These are phyloP conservation scores for Pyrus hybrid DNA, from an alignment of 331 rosid genomes.

Conservation along the genomic window DNA sequence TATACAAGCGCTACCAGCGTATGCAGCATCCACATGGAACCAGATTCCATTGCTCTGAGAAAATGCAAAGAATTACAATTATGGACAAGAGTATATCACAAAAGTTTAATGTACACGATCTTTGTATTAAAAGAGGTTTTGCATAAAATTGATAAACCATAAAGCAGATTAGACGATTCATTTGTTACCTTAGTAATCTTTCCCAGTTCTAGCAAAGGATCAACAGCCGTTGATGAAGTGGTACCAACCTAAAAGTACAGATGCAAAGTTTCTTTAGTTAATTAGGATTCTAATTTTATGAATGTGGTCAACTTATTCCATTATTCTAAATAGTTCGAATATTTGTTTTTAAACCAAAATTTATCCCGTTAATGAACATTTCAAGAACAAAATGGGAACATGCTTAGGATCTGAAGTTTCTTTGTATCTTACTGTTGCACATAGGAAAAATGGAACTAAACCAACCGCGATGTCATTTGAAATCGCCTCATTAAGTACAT, in stretches of 20 bases:
- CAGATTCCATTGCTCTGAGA: conserved; percentile 61
- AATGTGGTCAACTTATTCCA: not conserved
- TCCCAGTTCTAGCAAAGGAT: conserved; percentile 65
- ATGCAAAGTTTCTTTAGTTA: conserved; percentile 9
- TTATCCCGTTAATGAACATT: not conserved
- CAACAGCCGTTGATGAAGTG: conserved; percentile 93
- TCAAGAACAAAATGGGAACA: not conserved
- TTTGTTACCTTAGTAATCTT: conserved; percentile 57
- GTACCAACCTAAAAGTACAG: conserved; percentile 66
- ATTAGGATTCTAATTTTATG: not conserved
- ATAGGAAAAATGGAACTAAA: conserved; percentile 80
- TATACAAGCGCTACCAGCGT: conserved; percentile 94
- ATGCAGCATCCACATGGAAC: conserved; percentile 97
- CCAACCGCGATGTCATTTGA: conserved; percentile 54
- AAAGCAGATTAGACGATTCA: not conserved
- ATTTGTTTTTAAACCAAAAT: not conserved
- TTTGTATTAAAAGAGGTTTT: not conserved
- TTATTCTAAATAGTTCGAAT: not conserved
- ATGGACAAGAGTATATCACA: not conserved
- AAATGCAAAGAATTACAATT: conserved; percentile 15
- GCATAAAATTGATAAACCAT: not conserved
- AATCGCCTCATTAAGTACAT: conserved; percentile 55
- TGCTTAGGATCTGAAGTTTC: conserved; percentile 2
- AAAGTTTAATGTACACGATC: not conserved
- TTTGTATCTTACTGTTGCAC: conserved; percentile 65